Evolutionary conservation across 345 rosid species (phyloP), one percentile per base, ranked within the genome.

Genomic region (Syzygium aqueum): DNA sequence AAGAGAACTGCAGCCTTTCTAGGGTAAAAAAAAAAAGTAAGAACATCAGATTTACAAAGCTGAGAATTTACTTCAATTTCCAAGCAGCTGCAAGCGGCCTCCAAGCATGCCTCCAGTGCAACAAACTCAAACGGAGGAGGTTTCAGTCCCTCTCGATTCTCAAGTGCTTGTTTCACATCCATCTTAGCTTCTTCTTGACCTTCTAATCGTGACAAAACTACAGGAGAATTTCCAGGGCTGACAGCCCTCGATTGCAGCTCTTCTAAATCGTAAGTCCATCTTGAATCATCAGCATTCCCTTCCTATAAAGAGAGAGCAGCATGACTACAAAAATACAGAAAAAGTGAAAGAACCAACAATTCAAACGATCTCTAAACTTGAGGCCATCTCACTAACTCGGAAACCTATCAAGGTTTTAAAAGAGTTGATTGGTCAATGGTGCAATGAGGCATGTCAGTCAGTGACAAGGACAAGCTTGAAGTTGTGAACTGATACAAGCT

Each of bases 81-180:
- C 84, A 94, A 90, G 93, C 95, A 93, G 88, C 94, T 89, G 84
- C 97, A 95, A 65, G 94, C 92, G 89, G 95, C 96, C 91, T 95
- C 97, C 85, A 95, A 93, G 89, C 94, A 92, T 50, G 96, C 94
- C 88, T 95, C 96, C 91, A 94, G 85, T 8, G 96, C 96, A 88
- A 95, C 93, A 89, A 94, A 95, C 87, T 95, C 96, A 87, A 93
- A 95, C 1, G 97, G 97, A 85, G 93, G 94, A 89, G 92, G 89
- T 89, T 89, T 93, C 25, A 91, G 85, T 19, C 94, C 93, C 87
- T 96, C 95, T 59, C 89, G 94, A 85, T 93, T 93, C 90, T 93
- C 97, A 87, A 92, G 88, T 84, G 92, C 93, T 85, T 92, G 96
- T 84, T 91, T 96, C 46, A 89, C 97, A 88, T 92, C 94, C 27